phyloP scores from a whole-genome alignment of 257 asterid species.

The Fraxinus quadrangulata region DNA sequence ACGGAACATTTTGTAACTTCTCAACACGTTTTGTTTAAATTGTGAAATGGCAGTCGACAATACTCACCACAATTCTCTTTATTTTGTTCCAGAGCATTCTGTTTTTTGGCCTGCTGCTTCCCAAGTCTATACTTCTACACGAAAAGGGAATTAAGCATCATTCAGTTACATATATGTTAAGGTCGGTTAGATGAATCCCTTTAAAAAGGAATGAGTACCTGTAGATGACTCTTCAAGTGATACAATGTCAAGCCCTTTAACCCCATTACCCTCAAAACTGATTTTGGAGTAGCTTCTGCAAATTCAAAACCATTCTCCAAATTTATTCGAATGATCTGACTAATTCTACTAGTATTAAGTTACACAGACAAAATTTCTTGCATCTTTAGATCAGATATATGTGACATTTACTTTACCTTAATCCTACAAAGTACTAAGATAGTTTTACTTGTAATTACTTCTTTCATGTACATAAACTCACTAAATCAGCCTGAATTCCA shows the following conservation, averaged over 20 bases:
- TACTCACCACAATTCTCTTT: constrained; percentile 51
- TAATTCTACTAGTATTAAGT: no score
- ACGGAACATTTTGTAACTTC: neutral
- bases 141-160: constrained; percentile 9
- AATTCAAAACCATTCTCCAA: constrained; percentile 11
- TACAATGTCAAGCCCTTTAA: constrained; percentile 82
- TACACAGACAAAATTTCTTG: neutral
- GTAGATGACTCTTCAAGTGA: constrained; percentile 90
- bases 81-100: constrained; percentile 40
- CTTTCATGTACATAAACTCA: neutral
- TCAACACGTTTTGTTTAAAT: neutral
- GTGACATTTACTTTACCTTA: neutral
- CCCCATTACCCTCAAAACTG: constrained; percentile 86
- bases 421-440: neutral
- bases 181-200: neutral
- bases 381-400: neutral
- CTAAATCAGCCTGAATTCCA: neutral
- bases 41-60: neutral
- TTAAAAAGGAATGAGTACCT: constrained; percentile 40
- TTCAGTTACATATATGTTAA: neutral
- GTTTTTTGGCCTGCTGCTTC: constrained; percentile 69
- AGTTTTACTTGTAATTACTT: neutral
- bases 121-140: constrained; percentile 85
- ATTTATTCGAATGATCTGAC: neutral
- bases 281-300: constrained; percentile 96